Evolutionary conservation across 306 rosid species (phyloP).

Genomic region (Pyrus pyrifolia): DNA sequence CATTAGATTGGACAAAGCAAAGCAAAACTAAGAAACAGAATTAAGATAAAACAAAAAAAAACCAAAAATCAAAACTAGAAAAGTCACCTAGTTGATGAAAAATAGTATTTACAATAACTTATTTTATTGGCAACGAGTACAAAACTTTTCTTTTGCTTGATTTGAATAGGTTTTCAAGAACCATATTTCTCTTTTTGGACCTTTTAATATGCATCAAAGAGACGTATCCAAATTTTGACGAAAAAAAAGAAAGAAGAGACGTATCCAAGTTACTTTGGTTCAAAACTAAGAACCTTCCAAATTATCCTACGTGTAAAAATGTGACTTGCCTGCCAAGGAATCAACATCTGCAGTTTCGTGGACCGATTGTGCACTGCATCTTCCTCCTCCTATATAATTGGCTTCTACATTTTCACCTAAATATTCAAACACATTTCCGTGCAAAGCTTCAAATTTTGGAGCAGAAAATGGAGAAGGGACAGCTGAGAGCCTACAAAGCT

Average conservation of each 20-base stretch:
- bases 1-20: too few relatives aligned
- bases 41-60: too few relatives aligned
- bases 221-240: neutral
- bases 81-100: too few relatives aligned
- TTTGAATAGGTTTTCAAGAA: neutral
- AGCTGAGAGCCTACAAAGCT: neutral
- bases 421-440: neutral
- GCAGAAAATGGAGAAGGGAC: constrained; percentile 13
- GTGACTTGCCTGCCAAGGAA: neutral
- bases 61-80: too few relatives aligned
- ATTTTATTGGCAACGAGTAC: neutral
- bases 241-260: too few relatives aligned
- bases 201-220: neutral
- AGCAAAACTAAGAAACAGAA: too few relatives aligned
- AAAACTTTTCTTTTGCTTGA: neutral
- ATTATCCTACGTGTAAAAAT: neutral
- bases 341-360: neutral
- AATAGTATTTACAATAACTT: too few relatives aligned
- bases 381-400: neutral
- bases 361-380: constrained; percentile 5
- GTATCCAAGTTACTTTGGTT: neutral
- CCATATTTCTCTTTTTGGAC: neutral
- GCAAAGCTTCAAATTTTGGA: neutral
- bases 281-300: neutral
- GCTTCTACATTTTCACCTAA: too few relatives aligned